Conservation (phyloP, 2,329 filamentous ascomycete genomes). For the Coniochaeta ligniaria region DNA sequence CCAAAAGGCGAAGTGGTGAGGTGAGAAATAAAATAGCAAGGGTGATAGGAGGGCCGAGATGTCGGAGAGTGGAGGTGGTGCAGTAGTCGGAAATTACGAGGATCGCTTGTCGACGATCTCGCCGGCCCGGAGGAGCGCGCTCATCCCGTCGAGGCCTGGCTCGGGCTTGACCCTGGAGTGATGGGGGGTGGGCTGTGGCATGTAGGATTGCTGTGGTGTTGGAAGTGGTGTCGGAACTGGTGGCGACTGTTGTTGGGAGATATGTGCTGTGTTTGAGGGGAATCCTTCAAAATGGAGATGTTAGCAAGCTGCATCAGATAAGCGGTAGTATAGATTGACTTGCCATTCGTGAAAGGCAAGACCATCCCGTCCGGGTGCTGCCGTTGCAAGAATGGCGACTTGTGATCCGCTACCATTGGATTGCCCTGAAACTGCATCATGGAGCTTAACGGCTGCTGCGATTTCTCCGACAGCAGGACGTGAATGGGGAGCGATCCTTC, state of each 20-base stretch:
- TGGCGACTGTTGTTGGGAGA: background rate
- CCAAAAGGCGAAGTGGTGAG: background rate
- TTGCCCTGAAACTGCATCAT: constrained; percentile 5
- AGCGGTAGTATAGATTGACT: background rate
- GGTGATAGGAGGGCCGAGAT: background rate
- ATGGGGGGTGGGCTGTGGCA: background rate
- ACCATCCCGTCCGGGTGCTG: background rate
- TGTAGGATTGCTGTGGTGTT: background rate
- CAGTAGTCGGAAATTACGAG: background rate
- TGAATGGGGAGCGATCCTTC: constrained; percentile 49
- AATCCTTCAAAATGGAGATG: background rate
- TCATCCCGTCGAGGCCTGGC: constrained; percentile 46
- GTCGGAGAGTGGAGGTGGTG: background rate
- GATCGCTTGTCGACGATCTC: constrained; percentile 44
- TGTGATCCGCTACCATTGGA: constrained; percentile 10
- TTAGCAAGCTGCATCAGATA: background rate
- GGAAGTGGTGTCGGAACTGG: background rate
- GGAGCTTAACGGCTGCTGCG: constrained; percentile 9
- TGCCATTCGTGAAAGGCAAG: constrained; percentile 9
- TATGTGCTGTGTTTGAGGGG: background rate
- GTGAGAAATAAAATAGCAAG: background rate
- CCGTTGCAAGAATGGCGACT: constrained; percentile 2
- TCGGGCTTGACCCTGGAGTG: constrained; percentile 15
- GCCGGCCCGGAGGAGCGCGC: constrained; percentile 48
- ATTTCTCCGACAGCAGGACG: constrained; percentile 38